These are phyloP conservation scores for Pseudozyma pruni DNA, from an alignment of 1,284 basidiomycete genomes.

Conservation along the genomic window DNA sequence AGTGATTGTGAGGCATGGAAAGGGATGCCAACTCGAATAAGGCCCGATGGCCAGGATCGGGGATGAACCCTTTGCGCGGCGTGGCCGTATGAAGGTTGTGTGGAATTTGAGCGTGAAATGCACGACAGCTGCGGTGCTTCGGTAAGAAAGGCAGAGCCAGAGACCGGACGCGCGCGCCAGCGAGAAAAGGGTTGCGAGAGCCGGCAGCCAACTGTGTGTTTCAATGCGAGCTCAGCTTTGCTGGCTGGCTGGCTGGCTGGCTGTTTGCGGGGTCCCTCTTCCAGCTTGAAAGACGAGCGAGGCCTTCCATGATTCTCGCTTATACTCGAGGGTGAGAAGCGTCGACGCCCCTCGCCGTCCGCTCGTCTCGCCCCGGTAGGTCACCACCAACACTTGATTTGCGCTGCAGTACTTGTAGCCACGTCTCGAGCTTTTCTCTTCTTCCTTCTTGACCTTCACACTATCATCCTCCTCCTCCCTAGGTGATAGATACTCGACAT, in stretches of 20 bases:
- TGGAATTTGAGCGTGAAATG: slow-evolving; percentile 38
- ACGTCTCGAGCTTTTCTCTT: background rate
- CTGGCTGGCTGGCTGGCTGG: background rate
- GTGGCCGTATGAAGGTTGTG: background rate
- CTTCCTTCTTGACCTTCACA: slow-evolving; percentile 3
- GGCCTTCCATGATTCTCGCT: slow-evolving; percentile 12
- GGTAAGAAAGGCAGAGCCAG: slow-evolving; percentile 23
- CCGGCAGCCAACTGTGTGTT: no score
- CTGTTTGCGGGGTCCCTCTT: slow-evolving; percentile 16
- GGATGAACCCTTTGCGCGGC: no score
- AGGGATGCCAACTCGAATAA: no score
- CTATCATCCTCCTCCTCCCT: background rate
- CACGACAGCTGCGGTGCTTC: slow-evolving; percentile 19
- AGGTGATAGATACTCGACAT: slow-evolving; percentile 1
- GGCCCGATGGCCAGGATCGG: no score
- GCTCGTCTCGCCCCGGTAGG: background rate
- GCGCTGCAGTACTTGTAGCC: background rate
- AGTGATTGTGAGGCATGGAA: no score
- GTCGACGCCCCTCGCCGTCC: background rate
- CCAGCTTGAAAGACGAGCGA: background rate
- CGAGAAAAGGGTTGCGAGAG: background rate
- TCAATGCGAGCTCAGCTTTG: no score
- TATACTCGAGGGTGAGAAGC: slow-evolving; percentile 1
- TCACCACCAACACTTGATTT: background rate
- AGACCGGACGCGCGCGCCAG: slow-evolving; percentile 9